Evolutionary conservation across 2,329 filamentous ascomycete species (phyloP), one percentile per base, ranked within the genome.

Genomic region (Plenodomus biglobosus): DNA sequence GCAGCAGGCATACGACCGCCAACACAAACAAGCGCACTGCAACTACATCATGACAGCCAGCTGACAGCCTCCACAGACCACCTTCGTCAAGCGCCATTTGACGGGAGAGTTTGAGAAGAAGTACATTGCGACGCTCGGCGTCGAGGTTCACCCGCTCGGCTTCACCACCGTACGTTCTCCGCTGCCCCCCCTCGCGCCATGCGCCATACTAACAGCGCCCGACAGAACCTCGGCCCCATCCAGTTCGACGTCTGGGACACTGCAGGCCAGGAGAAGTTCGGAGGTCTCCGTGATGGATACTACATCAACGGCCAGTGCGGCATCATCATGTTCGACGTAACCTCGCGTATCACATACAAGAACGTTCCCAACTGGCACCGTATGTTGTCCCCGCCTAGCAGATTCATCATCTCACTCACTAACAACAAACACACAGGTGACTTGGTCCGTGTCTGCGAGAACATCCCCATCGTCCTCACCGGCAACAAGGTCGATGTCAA

Each of bases 301-400:
- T 99, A 99, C 84, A 99, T 99, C 85, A 96, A 96, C 82, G 92
- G 92, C 72, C 92, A 97, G 81, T 97, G 92, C 78, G 92, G 94
- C 81, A 96, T 99, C 83, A 97, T 99, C 86, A 99, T 99, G 92
- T 99, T 99, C 78, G 92, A 99, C 78, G 92, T 99, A 64, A 97
- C 94, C 59, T 96, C 92, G 66, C 90, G 94, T 74, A 97, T 99
- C 77, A 99, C 94, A 76, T 99, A 99, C 88, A 99, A 99, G 88
- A 99, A 99, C 83, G 94, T 99, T 60, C 94, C 94, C 80, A 97
- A 97, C 88, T 99, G 94, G 94, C 94, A 99, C 80, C 94, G 94
- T 96, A 86, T 75, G 90, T 85, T 52, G 6, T 52, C 36, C 42
- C 24, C 48, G 20, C 24, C 11, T 17, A 8, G 18, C 24, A 30